Conservation (phyloP, 1,284 basidiomycete genomes). For the Ganoderma resinaceum region DNA sequence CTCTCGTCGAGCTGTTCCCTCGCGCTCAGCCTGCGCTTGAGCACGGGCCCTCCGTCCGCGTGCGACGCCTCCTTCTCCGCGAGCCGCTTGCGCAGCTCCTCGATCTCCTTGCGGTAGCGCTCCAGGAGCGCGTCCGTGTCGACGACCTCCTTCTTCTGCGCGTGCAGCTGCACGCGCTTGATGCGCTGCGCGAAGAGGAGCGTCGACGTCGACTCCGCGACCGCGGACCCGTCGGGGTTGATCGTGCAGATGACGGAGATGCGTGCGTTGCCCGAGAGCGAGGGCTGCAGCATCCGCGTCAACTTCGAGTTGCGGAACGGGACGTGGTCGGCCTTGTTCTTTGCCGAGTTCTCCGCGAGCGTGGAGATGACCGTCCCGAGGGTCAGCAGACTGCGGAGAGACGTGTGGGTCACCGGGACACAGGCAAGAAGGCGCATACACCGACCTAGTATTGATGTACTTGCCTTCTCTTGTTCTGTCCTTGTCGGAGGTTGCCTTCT, state of each 20-base stretch:
- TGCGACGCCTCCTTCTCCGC: constrained; percentile 61
- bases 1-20: constrained; percentile 83
- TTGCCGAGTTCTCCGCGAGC: constrained; percentile 85
- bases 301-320: constrained; percentile 96
- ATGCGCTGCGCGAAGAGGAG: constrained; percentile 89
- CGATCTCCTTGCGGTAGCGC: constrained; percentile 91
- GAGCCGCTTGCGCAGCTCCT: constrained; percentile 77
- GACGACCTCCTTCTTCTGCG: constrained; percentile 92
- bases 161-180: constrained; percentile 86
- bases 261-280: constrained; percentile 91
- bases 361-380: constrained; percentile 91
- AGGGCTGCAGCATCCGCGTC: constrained; percentile 95
- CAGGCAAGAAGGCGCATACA: neutral
- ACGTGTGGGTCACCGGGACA: neutral
- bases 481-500: constrained; percentile 94
- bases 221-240: constrained; percentile 80
- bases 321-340: constrained; percentile 86
- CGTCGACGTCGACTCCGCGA: constrained; percentile 85
- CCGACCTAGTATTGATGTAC: constrained; percentile 89
- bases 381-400: constrained; percentile 73
- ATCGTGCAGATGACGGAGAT: constrained; percentile 97
- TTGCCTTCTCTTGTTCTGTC: constrained; percentile 92
- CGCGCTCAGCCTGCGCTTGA: constrained; percentile 67
- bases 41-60: constrained; percentile 49
- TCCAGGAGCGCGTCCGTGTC: constrained; percentile 93